Evolutionary conservation across 192 early-diverging fungal genomes (phyloP).

Genomic region (Podila horticola): DNA sequence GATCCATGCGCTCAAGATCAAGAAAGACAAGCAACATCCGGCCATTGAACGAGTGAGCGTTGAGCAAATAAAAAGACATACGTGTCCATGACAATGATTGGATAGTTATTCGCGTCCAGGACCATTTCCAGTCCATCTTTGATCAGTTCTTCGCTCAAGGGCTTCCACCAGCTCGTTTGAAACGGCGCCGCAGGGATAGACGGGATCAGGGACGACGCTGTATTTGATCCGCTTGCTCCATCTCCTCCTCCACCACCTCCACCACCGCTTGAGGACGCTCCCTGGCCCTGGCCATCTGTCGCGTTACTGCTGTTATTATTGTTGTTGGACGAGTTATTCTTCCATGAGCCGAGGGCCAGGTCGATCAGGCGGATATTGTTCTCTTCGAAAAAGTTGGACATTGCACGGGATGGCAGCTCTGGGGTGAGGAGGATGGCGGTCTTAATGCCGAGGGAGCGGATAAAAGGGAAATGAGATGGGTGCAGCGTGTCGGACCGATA

Average conservation of each 20-base stretch:
- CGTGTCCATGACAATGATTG: slow-evolving; percentile 92
- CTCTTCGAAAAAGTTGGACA: slow-evolving; percentile 81
- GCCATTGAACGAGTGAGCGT: too few species aligned
- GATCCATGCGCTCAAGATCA: not conserved
- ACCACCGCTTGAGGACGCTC: not conserved
- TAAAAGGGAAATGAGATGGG: slow-evolving; percentile 79
- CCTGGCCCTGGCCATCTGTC: not conserved
- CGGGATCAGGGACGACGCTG: slow-evolving; percentile 6
- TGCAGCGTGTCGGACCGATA: slow-evolving; percentile 87
- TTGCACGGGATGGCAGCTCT: slow-evolving; percentile 81
- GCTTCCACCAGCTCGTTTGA: slow-evolving; percentile 77
- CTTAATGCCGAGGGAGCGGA: slow-evolving; percentile 79
- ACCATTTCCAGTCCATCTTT: slow-evolving; percentile 94
- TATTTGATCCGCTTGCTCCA: not conserved
- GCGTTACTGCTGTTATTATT: slow-evolving; percentile 5
- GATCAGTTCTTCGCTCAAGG: slow-evolving; percentile 93
- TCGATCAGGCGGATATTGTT: slow-evolving; percentile 69
- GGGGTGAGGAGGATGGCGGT: slow-evolving; percentile 86
- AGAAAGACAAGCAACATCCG: not conserved
- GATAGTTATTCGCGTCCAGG: slow-evolving; percentile 82
- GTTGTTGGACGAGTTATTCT: slow-evolving; percentile 15
- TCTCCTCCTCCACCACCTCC: not conserved
- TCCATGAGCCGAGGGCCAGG: slow-evolving; percentile 34
- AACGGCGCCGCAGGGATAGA: slow-evolving; percentile 45
- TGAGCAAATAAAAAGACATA: slow-evolving; percentile 50